These are phyloP conservation scores for Gamarada debralockiae DNA, from an alignment of 495 filamentous ascomycete genomes.

Conservation along the genomic window DNA sequence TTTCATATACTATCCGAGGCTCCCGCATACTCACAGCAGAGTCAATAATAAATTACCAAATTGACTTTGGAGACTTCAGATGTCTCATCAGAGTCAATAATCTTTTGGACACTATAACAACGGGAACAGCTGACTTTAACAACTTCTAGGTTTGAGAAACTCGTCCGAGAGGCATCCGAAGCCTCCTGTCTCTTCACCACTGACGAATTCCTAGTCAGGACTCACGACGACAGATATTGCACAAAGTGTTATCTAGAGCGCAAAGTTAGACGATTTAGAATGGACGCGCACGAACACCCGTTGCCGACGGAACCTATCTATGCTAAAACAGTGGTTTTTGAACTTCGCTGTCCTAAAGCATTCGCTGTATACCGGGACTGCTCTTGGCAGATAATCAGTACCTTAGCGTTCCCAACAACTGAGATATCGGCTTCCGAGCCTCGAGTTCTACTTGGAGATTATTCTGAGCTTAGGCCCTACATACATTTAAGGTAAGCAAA, in stretches of 20 bases:
- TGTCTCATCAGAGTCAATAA: too few species aligned
- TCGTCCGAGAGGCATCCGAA: too few species aligned
- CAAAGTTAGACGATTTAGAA: slow-evolving; percentile 21
- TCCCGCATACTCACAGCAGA: too few species aligned
- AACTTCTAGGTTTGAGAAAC: too few species aligned
- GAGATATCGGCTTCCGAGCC: too few species aligned
- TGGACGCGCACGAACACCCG: slow-evolving; percentile 6
- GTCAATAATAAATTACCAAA: too few species aligned
- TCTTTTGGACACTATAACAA: too few species aligned
- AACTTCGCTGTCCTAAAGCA: slow-evolving; percentile 16
- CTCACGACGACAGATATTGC: slow-evolving; percentile 30
- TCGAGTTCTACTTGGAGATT: slow-evolving; percentile 23
- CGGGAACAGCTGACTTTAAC: too few species aligned
- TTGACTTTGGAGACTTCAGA: too few species aligned
- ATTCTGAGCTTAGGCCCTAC: slow-evolving; percentile 19
- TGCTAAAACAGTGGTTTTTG: slow-evolving; percentile 21
- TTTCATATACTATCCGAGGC: too few species aligned
- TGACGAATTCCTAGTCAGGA: slow-evolving; percentile 22
- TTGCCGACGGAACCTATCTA: slow-evolving; percentile 5
- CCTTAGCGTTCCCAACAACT: slow-evolving; percentile 15
- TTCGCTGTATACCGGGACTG: slow-evolving; percentile 20
- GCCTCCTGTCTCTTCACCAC: too few species aligned
- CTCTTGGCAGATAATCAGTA: slow-evolving; percentile 28
- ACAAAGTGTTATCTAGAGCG: slow-evolving; percentile 31
- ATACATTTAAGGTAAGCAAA: background rate